Percentiles rank a stretch among this genome's conserved stretches.
These are phyloP conservation scores for Mucor racemosus DNA, from an alignment of 371 early-diverging fungal species.

Conservation along the genomic window DNA sequence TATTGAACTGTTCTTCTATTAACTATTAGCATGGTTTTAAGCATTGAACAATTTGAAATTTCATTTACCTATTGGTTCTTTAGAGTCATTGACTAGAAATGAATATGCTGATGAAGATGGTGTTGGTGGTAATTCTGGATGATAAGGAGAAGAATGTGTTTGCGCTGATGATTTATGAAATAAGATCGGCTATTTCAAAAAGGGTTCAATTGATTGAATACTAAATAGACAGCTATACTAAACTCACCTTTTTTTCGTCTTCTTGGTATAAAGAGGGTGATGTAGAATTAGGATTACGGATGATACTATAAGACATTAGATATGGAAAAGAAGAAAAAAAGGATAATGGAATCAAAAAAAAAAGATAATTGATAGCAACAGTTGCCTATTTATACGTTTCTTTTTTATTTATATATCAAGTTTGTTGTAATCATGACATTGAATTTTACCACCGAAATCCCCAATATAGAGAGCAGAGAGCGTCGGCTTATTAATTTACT, in stretches of 20 bases:
- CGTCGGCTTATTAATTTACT: neutral
- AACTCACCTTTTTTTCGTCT: neutral
- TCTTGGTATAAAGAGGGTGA: neutral
- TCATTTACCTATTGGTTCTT: neutral
- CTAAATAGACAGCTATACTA: neutral
- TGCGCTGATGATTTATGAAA: neutral
- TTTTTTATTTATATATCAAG: neutral
- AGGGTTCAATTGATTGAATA: neutral
- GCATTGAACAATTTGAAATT: neutral
- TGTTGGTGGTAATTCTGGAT: slow-evolving; percentile 21
- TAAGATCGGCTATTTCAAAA: neutral
- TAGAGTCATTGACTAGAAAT: slow-evolving; percentile 12
- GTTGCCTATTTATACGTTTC: neutral
- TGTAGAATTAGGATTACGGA: neutral
- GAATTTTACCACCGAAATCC: neutral
- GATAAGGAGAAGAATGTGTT: neutral
- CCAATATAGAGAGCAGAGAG: neutral
- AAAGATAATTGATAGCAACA: neutral
- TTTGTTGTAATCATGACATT: slow-evolving; percentile 1
- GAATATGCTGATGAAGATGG: slow-evolving; percentile 21
- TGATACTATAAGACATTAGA: neutral
- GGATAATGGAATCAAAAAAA: neutral
- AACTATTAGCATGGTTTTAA: too few relatives aligned
- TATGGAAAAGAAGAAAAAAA: neutral
- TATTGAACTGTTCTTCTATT: too few relatives aligned